A percentile compares a stretch with the other conserved stretches of the same genome.
Evolutionary conservation across 2,329 filamentous ascomycete species (phyloP).

Genomic region (Alternaria consortialis): DNA sequence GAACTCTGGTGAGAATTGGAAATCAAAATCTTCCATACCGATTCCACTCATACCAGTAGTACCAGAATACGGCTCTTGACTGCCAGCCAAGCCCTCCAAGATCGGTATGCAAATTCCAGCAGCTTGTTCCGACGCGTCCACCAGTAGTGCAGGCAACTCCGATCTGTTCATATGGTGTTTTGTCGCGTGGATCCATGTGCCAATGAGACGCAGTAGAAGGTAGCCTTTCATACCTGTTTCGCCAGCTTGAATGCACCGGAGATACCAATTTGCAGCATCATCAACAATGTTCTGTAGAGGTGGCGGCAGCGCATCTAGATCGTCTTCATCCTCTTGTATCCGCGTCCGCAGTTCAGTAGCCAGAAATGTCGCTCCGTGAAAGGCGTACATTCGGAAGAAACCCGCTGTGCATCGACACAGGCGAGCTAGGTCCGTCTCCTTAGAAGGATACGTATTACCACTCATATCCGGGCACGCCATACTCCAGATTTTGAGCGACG

Average conservation of each 20-base stretch:
- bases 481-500: constrained; percentile 41
- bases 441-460: background rate
- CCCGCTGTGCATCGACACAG: constrained; percentile 34
- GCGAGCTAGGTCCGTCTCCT: constrained; percentile 26
- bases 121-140: constrained; percentile 28
- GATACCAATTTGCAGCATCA: constrained; percentile 32
- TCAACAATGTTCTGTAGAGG: constrained; percentile 28
- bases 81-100: constrained; percentile 28
- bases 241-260: constrained; percentile 36
- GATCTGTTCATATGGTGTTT: constrained; percentile 18
- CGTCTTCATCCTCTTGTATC: constrained; percentile 37
- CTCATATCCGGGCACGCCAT: constrained; percentile 15
- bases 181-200: constrained; percentile 34
- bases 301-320: constrained; percentile 26
- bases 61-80: constrained; percentile 3
- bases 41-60: background rate
- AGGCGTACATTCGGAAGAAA: constrained; percentile 35
- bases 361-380: constrained; percentile 34
- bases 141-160: constrained; percentile 25
- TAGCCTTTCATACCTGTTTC: constrained; percentile 45
- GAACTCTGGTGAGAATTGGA: constrained; percentile 20
- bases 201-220: constrained; percentile 30
- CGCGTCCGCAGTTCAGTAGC: constrained; percentile 33
- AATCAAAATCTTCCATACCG: constrained; percentile 6
- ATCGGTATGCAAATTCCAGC: constrained; percentile 27